These are phyloP conservation scores for Pestalotiopsis sp. DNA, from an alignment of 2,329 filamentous ascomycete genomes.

Conservation along the genomic window DNA sequence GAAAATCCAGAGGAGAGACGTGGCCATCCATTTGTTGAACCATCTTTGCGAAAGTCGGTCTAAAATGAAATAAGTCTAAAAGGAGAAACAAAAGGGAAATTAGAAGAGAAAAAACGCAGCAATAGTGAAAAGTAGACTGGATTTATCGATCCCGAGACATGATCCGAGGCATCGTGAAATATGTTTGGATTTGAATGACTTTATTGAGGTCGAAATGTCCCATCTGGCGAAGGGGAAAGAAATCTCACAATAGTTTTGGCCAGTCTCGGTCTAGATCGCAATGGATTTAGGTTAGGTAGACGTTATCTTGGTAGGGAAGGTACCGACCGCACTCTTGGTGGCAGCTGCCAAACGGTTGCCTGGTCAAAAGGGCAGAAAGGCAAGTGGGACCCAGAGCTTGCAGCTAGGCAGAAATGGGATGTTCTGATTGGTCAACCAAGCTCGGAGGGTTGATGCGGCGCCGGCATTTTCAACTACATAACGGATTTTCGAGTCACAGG, in stretches of 20 bases:
- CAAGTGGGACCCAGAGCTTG: not conserved
- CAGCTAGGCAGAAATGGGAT: not conserved
- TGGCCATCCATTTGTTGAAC: not conserved
- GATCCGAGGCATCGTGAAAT: not conserved
- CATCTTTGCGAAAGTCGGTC: not conserved
- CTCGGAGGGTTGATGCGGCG: not conserved
- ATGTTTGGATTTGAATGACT: not conserved
- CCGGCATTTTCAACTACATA: not conserved
- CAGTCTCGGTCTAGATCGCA: not conserved
- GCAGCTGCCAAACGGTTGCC: not conserved
- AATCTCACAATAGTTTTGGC: not conserved
- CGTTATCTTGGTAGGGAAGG: not conserved
- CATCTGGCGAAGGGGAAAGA: not conserved
- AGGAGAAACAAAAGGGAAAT: conserved; percentile 2
- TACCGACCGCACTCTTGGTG: not conserved
- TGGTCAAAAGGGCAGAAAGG: not conserved
- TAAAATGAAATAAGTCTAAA: not conserved
- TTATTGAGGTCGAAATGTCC: not conserved
- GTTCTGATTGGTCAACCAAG: conserved; percentile 10
- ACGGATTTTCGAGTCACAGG: conserved; percentile 13
- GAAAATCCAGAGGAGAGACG: conserved; percentile 60
- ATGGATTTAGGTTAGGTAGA: not conserved
- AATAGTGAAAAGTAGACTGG: not conserved
- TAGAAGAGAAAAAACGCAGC: conserved; percentile 6
- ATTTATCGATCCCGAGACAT: not conserved